Conservation (phyloP, 2,329 filamentous ascomycete genomes). For the Xenoacremonium recifei region DNA sequence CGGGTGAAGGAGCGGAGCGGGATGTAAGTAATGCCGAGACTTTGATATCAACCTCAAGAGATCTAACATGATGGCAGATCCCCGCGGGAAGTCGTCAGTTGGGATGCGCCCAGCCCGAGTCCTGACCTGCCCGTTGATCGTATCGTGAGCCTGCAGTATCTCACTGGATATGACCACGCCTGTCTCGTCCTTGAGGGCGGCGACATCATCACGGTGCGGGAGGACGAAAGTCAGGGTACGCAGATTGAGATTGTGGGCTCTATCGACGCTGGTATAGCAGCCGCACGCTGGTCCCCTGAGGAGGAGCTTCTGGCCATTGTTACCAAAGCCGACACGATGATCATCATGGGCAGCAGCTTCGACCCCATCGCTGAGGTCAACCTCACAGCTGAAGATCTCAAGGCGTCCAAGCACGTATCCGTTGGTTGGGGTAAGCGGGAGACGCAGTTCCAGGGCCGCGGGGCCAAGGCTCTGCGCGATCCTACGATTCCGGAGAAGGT, state of each 20-base stretch:
- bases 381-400: conserved; percentile 74
- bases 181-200: conserved; percentile 86
- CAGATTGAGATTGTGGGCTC: conserved; percentile 94
- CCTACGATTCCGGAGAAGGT: conserved; percentile 93
- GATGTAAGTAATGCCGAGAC: conserved; percentile 35
- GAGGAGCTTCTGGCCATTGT: conserved; percentile 85
- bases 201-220: conserved; percentile 83
- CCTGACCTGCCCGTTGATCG: conserved; percentile 74
- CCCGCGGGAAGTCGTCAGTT: conserved; percentile 64
- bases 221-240: conserved; percentile 59
- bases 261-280: conserved; percentile 86
- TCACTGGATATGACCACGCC: conserved; percentile 73
- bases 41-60: neutral
- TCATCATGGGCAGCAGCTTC: conserved; percentile 92
- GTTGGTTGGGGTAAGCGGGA: conserved; percentile 99
- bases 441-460: conserved; percentile 93
- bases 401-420: conserved; percentile 88
- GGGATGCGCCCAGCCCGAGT: conserved; percentile 81
- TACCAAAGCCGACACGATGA: conserved; percentile 73
- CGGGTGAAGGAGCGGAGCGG: conserved; percentile 47
- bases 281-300: conserved; percentile 91
- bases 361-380: conserved; percentile 76
- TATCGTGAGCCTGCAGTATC: conserved; percentile 79
- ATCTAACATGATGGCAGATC: conserved; percentile 14
- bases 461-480: conserved; percentile 82